phyloP scores from a whole-genome alignment of 306 rosid genomes.

The Chamaecrista fasciculata region DNA sequence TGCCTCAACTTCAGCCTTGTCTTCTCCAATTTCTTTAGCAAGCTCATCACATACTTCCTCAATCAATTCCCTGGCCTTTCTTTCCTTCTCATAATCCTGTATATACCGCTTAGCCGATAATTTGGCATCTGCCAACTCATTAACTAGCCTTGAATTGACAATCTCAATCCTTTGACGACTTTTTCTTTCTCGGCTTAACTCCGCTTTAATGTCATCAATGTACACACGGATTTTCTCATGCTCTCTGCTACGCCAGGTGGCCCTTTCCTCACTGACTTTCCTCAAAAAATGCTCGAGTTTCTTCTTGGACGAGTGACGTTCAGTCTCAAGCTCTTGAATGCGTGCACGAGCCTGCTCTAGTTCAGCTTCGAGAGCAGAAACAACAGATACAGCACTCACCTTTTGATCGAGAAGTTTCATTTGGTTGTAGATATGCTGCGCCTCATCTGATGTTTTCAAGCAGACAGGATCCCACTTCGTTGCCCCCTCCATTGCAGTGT shows the following conservation, averaged over 20 bases:
- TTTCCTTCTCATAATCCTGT: constrained; percentile 89
- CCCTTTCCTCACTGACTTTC: constrained; percentile 80
- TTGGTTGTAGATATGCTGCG: constrained; percentile 49
- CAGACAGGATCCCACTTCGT: constrained; percentile 94
- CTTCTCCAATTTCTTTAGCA: constrained; percentile 92
- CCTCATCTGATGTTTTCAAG: constrained; percentile 57
- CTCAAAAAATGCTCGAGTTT: constrained; percentile 77
- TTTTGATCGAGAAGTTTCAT: constrained; percentile 72
- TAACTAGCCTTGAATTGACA: constrained; percentile 76
- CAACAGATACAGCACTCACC: constrained; percentile 56
- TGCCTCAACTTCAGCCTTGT: constrained; percentile 80
- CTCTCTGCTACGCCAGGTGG: constrained; percentile 77
- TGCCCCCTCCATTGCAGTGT: constrained; percentile 77
- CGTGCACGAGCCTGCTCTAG: constrained; percentile 68
- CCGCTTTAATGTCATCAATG: constrained; percentile 68
- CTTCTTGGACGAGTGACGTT: constrained; percentile 70
- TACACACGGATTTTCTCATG: constrained; percentile 88
- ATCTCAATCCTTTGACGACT: constrained; percentile 73
- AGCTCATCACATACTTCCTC: constrained; percentile 97
- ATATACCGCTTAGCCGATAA: constrained; percentile 61
- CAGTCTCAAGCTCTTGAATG: constrained; percentile 85
- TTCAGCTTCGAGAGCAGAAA: constrained; percentile 78
- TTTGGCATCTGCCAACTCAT: constrained; percentile 85
- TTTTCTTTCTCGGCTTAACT: constrained; percentile 77
- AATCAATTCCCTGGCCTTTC: constrained; percentile 66